phyloP scores from a whole-genome alignment of 176 grass and related monocot genomes.

The Metroxylon sagu region DNA sequence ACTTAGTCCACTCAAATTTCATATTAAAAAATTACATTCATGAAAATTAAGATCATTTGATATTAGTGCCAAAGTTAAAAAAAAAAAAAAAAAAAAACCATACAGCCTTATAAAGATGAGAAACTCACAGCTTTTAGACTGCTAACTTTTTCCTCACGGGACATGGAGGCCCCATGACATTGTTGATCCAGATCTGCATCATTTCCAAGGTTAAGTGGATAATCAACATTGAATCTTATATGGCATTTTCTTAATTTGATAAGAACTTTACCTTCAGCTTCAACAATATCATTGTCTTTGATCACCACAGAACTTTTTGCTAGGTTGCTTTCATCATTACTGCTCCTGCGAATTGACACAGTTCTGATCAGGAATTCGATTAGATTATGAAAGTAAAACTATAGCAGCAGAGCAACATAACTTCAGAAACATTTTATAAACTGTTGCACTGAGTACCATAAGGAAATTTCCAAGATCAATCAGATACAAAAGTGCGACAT shows the following conservation, averaged over 20 bases:
- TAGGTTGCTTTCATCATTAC: constrained; percentile 33
- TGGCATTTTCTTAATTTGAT: background rate
- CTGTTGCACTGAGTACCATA: too few relatives aligned
- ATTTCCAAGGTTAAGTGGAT: constrained; percentile 7
- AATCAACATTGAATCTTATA: constrained; percentile 11
- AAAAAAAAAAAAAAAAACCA: background rate
- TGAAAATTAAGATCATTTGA: too few relatives aligned
- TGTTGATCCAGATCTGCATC: constrained; percentile 78
- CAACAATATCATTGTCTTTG: constrained; percentile 60
- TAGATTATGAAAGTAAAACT: too few relatives aligned
- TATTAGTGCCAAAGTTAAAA: too few relatives aligned
- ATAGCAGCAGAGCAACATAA: too few relatives aligned
- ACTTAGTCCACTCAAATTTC: too few relatives aligned
- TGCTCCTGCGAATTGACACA: constrained; percentile 1
- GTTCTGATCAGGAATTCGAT: too few relatives aligned
- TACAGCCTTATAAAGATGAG: constrained; percentile 4
- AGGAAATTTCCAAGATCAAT: too few relatives aligned
- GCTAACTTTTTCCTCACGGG: constrained; percentile 93
- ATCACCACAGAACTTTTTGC: constrained; percentile 29
- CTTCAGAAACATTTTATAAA: too few relatives aligned
- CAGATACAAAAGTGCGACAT: too few relatives aligned
- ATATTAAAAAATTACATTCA: too few relatives aligned
- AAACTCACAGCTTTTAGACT: constrained; percentile 85
- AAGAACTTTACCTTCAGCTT: constrained; percentile 67
- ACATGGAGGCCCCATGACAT: constrained; percentile 60